Percentiles rank a stretch among this genome's conserved stretches.
Conservation (phyloP, 2,329 filamentous ascomycete species). For the Aspergillus transmontanensis region DNA sequence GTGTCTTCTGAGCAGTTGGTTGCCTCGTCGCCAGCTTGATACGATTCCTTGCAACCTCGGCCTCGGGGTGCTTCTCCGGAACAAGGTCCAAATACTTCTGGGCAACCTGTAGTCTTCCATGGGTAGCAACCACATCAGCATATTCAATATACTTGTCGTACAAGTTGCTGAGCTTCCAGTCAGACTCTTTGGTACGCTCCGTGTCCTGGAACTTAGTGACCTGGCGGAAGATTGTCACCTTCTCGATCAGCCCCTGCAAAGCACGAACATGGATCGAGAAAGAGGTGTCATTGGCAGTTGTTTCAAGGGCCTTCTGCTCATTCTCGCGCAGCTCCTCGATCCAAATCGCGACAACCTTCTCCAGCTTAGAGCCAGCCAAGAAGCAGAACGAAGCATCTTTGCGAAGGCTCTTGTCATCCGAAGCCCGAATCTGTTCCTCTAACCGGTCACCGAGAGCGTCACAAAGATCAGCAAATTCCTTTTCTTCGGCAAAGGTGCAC, state of each 20-base stretch:
- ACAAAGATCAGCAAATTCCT: conserved; percentile 91
- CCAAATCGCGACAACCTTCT: conserved; percentile 97
- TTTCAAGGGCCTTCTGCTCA: conserved; percentile 73
- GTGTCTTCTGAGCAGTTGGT: conserved; percentile 45
- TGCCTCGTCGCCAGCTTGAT: conserved; percentile 82
- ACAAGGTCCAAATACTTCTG: conserved; percentile 90
- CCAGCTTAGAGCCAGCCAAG: conserved; percentile 89
- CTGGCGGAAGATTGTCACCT: conserved; percentile 94
- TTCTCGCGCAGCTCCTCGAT: conserved; percentile 83
- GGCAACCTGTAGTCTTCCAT: conserved; percentile 82
- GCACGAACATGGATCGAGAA: conserved; percentile 91
- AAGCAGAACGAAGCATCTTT: conserved; percentile 98
- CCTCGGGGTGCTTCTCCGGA: conserved; percentile 79
- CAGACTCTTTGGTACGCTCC: conserved; percentile 69
- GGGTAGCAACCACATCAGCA: conserved; percentile 87
- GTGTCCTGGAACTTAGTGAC: conserved; percentile 88
- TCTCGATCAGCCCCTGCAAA: conserved; percentile 93
- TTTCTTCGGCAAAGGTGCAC: conserved; percentile 90
- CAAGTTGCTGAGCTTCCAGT: conserved; percentile 85
- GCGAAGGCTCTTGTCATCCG: conserved; percentile 60
- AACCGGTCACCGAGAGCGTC: conserved; percentile 92
- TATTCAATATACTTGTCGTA: conserved; percentile 98
- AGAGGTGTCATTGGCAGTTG: conserved; percentile 70
- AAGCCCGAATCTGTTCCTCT: conserved; percentile 63
- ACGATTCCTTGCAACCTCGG: conserved; percentile 81